A percentile compares a stretch with the other conserved stretches of the same genome.
phyloP scores from a whole-genome alignment of 2,329 filamentous ascomycete genomes.

The Trichoderma atrobrunneum region DNA sequence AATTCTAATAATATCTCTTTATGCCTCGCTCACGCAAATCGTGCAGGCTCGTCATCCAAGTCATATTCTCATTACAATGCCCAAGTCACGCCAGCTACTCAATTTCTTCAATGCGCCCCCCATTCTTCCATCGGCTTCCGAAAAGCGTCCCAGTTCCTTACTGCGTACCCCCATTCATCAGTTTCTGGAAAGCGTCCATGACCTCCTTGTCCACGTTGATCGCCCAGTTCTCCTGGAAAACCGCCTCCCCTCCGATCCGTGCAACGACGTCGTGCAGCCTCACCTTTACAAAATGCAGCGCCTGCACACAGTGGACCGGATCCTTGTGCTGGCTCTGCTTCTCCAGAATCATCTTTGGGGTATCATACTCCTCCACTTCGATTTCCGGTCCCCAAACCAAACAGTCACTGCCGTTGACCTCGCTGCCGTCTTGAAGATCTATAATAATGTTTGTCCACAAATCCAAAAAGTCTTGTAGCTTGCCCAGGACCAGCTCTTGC shows the following conservation, averaged over 20 bases:
- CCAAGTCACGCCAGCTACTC: not conserved
- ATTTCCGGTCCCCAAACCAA: constrained; percentile 45
- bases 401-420: constrained; percentile 49
- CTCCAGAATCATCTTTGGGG: constrained; percentile 52
- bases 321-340: constrained; percentile 57
- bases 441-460: constrained; percentile 71
- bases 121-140: not conserved
- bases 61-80: constrained; percentile 6
- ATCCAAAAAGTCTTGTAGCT: constrained; percentile 69
- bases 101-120: not conserved
- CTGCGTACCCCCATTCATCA: constrained; percentile 27
- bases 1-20: not conserved
- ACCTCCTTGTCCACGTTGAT: constrained; percentile 75
- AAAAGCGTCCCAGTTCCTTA: not conserved
- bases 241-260: constrained; percentile 60
- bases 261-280: constrained; percentile 59
- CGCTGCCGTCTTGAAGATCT: constrained; percentile 60
- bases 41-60: constrained; percentile 9
- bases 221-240: constrained; percentile 66
- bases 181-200: constrained; percentile 56
- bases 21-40: not conserved
- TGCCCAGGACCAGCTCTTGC: constrained; percentile 56
- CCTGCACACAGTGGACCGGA: constrained; percentile 64
- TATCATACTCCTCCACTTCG: constrained; percentile 52
- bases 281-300: constrained; percentile 62